phyloP scores from a whole-genome alignment of 139 green algal genomes.

The Chlamydomonas eustigma region DNA sequence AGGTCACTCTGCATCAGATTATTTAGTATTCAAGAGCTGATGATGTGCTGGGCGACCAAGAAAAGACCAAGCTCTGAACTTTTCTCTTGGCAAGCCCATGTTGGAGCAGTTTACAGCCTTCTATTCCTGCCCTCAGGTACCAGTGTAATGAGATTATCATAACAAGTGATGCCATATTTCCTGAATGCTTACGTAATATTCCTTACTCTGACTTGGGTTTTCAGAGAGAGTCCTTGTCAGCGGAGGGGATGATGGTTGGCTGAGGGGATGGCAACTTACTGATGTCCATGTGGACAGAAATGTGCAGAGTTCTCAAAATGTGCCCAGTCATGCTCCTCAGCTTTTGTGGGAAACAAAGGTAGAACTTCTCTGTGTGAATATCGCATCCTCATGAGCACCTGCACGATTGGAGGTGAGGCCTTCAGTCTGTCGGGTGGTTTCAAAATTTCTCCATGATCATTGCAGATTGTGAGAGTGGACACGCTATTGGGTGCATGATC shows the following conservation, averaged over 20 bases:
- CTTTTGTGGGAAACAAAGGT: background rate
- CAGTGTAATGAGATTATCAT: background rate
- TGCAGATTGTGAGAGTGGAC: background rate
- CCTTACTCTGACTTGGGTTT: too few relatives aligned
- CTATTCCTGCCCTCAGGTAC: background rate
- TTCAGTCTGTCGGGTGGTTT: background rate
- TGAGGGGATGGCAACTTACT: constrained; percentile 20
- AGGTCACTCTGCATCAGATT: too few relatives aligned
- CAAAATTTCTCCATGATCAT: background rate
- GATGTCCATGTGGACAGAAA: background rate
- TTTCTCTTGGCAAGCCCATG: constrained; percentile 17
- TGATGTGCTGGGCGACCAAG: background rate
- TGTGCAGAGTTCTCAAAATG: background rate
- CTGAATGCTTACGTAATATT: too few relatives aligned
- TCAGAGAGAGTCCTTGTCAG: constrained; percentile 15
- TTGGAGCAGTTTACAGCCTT: constrained; percentile 17
- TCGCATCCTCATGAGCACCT: too few relatives aligned
- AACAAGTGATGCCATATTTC: too few relatives aligned
- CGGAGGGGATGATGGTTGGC: constrained; percentile 25
- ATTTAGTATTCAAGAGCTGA: background rate
- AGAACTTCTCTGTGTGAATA: background rate
- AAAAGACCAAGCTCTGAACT: background rate
- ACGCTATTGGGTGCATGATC: background rate
- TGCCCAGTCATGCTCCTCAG: background rate
- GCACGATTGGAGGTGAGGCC: background rate